phyloP scores from a whole-genome alignment of 2,329 filamentous ascomycete species.

The Orbilia blumenaviensis region DNA sequence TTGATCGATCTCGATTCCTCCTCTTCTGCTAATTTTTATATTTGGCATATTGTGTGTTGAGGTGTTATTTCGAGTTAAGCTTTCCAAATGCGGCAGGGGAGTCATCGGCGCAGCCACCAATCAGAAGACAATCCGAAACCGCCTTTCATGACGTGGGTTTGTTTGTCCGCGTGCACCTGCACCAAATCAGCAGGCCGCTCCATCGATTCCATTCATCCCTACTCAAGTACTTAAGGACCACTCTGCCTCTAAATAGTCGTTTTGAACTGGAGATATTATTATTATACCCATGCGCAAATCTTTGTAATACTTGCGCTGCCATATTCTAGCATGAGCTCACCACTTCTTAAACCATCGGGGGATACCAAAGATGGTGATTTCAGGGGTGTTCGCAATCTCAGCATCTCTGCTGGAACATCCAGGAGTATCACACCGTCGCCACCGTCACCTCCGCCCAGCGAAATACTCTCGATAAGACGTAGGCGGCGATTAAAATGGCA shows the following conservation, averaged over 20 bases:
- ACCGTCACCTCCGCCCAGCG: constrained; percentile 25
- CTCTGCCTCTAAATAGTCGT: background rate
- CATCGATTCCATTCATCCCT: background rate
- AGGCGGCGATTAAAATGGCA: constrained; percentile 41
- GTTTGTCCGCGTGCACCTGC: constrained; percentile 38
- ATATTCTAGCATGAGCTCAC: constrained; percentile 36
- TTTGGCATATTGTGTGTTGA: background rate
- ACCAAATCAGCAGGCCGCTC: constrained; percentile 43
- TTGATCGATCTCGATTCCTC: no score
- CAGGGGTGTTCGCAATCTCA: constrained; percentile 35
- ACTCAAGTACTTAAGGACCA: background rate
- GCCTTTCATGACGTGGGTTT: constrained; percentile 44
- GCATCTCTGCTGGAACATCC: constrained; percentile 46
- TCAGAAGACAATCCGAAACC: constrained; percentile 25
- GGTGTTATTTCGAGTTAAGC: background rate
- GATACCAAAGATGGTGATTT: constrained; percentile 35
- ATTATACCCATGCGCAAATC: constrained; percentile 9
- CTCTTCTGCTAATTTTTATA: no score
- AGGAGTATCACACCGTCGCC: constrained; percentile 36
- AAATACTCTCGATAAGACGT: constrained; percentile 35
- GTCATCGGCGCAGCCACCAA: constrained; percentile 9
- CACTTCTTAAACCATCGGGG: constrained; percentile 37
- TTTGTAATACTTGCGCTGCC: background rate
- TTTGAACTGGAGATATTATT: background rate
- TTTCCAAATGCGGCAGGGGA: constrained; percentile 4